A percentile compares a stretch with the other conserved stretches of the same genome.
Conservation (phyloP, 169 alveolate genomes). For the Amoebophrya sp. region DNA sequence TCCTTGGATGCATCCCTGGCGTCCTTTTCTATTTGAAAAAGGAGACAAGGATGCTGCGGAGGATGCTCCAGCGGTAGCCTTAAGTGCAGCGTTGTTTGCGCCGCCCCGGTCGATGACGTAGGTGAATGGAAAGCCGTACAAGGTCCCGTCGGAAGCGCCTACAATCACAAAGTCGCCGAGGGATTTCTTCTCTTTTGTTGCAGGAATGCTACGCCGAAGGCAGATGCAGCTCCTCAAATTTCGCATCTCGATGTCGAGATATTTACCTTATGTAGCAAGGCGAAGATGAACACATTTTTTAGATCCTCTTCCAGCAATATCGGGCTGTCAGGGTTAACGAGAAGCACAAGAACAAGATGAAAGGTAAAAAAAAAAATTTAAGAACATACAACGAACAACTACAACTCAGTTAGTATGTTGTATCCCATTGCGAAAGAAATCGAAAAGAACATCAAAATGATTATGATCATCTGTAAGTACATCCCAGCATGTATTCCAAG, state of each 20-base stretch:
- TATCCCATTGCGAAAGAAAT: background rate
- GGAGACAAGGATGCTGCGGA: no score
- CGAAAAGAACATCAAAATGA: background rate
- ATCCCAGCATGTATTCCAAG: constrained; percentile 5
- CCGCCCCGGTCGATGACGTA: background rate
- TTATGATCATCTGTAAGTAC: background rate
- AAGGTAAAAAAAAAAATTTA: no score
- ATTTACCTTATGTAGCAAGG: background rate
- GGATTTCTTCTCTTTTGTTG: background rate
- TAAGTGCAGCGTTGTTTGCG: no score
- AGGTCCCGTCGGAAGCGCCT: background rate
- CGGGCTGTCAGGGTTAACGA: no score
- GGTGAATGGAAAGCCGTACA: constrained; percentile 19
- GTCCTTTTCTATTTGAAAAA: no score
- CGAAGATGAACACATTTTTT: no score
- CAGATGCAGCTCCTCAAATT: background rate
- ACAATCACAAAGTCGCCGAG: background rate
- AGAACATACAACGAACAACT: no score
- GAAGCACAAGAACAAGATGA: no score
- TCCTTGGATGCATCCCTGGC: no score
- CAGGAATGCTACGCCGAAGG: background rate
- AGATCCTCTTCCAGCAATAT: no score
- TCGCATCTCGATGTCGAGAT: constrained; percentile 17
- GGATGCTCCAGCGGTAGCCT: no score
- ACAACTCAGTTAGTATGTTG: no score